phyloP scores from a whole-genome alignment of 257 asterid genomes.

The Nicotiana paniculata region DNA sequence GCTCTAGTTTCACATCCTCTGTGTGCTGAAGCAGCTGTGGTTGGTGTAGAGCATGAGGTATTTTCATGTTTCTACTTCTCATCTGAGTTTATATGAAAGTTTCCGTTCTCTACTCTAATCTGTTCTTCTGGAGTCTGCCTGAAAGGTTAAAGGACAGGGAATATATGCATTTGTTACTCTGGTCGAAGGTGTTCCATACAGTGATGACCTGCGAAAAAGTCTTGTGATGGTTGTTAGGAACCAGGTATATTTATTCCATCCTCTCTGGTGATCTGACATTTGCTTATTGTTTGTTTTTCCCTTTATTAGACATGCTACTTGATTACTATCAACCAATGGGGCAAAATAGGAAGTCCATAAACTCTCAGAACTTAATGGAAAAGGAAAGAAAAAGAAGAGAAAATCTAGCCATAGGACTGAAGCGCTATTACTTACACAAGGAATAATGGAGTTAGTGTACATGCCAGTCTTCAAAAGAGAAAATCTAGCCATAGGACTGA shows the following conservation, averaged over 20 bases:
- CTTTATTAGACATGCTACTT: neutral
- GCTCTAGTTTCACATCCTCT: constrained; percentile 94
- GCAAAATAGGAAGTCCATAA: neutral
- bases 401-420: neutral
- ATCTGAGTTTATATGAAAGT: neutral
- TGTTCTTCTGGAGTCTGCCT: constrained; percentile 12
- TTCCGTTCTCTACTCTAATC: constrained; percentile 1
- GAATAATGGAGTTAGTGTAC: neutral
- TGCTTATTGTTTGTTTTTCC: neutral
- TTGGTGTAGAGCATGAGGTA: constrained; percentile 98
- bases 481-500: neutral
- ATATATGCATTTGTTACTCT: constrained; percentile 90
- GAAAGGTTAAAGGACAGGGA: constrained; percentile 95
- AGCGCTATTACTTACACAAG: neutral
- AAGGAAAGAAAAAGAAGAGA: neutral
- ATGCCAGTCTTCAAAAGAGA: neutral
- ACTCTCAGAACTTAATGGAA: neutral
- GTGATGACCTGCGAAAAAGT: constrained; percentile 78
- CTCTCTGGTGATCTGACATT: neutral
- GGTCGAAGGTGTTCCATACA: constrained; percentile 83
- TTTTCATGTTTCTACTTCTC: constrained; percentile 6
- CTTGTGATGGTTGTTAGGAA: constrained; percentile 67
- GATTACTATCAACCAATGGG: neutral
- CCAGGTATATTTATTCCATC: constrained; percentile 46
- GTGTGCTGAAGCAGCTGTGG: constrained; percentile 98